Evolutionary conservation across 179 eudicot genomes (phyloP).

Genomic region (Dionaea muscipula): DNA sequence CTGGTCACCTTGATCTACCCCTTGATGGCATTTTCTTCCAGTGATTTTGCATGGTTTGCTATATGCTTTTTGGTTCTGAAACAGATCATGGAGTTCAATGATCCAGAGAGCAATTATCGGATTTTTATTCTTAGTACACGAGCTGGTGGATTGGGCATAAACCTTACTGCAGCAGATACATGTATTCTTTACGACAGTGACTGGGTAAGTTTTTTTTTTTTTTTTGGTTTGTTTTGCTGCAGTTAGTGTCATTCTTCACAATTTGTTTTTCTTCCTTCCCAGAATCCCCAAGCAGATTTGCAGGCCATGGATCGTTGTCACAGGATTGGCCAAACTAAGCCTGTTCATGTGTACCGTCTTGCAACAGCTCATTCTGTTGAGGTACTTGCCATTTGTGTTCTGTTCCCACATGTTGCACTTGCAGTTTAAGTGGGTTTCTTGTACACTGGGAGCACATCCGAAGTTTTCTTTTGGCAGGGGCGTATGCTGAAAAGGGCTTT

Average conservation of each 20-base stretch:
- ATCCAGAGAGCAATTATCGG: slow-evolving; percentile 44
- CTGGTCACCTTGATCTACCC: too few relatives aligned
- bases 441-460: not conserved
- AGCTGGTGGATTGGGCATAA: slow-evolving; percentile 97
- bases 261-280: slow-evolving; percentile 14
- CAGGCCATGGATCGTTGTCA: slow-evolving; percentile 99
- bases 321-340: slow-evolving; percentile 97
- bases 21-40: not conserved
- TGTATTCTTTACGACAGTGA: slow-evolving; percentile 98
- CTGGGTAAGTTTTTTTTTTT: slow-evolving; percentile 47
- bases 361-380: slow-evolving; percentile 93
- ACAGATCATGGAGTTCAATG: slow-evolving; percentile 88
- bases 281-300: slow-evolving; percentile 98
- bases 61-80: not conserved
- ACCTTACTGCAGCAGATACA: slow-evolving; percentile 94
- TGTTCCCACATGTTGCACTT: not conserved
- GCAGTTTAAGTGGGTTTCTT: not conserved
- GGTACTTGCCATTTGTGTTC: slow-evolving; percentile 23
- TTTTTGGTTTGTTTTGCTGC: too few relatives aligned
- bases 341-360: slow-evolving; percentile 97
- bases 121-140: slow-evolving; percentile 90
- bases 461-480: slow-evolving; percentile 36
- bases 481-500: slow-evolving; percentile 94
- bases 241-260: too few relatives aligned
- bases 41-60: not conserved